Conservation (phyloP, 305 asterid species). For the Vinca major region DNA sequence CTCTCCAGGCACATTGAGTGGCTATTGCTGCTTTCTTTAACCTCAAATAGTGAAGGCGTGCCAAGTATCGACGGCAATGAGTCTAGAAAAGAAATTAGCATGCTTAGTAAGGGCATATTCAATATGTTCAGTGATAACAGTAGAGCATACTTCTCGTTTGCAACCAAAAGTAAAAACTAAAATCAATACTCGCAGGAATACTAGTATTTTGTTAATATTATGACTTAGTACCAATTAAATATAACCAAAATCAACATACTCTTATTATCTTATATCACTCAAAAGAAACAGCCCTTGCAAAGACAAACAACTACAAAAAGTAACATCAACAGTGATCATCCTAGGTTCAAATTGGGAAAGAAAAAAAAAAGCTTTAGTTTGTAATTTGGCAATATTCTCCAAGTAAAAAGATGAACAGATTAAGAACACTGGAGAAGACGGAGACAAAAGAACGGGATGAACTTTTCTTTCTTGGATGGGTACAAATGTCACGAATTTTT, state of each 20-base stretch:
- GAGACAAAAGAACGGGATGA: not conserved
- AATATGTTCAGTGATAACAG: not conserved
- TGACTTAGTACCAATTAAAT: too few relatives aligned
- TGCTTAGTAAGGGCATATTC: not conserved
- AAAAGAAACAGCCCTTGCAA: too few relatives aligned
- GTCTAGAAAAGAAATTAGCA: conserved; percentile 28
- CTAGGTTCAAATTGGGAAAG: too few relatives aligned
- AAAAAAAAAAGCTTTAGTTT: not conserved
- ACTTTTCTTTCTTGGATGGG: not conserved
- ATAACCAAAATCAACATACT: too few relatives aligned
- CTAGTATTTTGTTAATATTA: too few relatives aligned
- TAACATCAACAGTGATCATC: not conserved
- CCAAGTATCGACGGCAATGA: conserved; percentile 39
- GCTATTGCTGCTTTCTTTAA: conserved; percentile 46
- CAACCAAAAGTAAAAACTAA: too few relatives aligned
- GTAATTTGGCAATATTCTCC: not conserved
- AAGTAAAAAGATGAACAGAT: not conserved
- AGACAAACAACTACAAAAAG: too few relatives aligned
- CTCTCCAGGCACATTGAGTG: conserved; percentile 58
- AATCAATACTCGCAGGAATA: too few relatives aligned
- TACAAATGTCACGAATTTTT: not conserved
- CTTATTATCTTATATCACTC: too few relatives aligned
- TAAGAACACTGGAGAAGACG: too few relatives aligned
- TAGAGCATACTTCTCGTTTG: not conserved
- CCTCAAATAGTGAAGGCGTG: conserved; percentile 27